phyloP scores from a whole-genome alignment of 140 eudicot species.

The Cichorium intybus region DNA sequence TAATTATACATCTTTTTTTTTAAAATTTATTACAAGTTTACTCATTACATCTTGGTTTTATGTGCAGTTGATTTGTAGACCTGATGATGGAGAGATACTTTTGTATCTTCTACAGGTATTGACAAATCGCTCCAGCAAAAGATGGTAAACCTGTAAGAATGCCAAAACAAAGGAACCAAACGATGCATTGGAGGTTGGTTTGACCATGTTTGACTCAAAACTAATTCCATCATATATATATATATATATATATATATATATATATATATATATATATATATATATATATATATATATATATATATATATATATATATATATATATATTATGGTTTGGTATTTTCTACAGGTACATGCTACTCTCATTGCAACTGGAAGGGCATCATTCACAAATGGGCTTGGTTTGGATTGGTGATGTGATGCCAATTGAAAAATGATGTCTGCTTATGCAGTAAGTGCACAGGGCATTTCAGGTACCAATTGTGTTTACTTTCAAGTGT shows the following conservation, averaged over 20 bases:
- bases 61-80: conserved; percentile 87
- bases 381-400: conserved; percentile 92
- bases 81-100: conserved; percentile 96
- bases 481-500: too few species aligned
- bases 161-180: conserved; percentile 92
- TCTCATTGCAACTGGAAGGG: conserved; percentile 98
- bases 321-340: conserved; percentile 1
- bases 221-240: background rate
- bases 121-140: conserved; percentile 96
- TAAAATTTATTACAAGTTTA: background rate
- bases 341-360: conserved; percentile 88
- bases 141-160: conserved; percentile 89
- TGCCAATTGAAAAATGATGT: too few species aligned
- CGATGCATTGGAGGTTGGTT: conserved; percentile 82
- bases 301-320: too few species aligned
- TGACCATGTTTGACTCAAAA: conserved; percentile 8
- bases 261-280: too few species aligned
- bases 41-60: conserved; percentile 12
- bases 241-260: too few species aligned
- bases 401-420: conserved; percentile 97
- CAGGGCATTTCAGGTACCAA: too few species aligned
- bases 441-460: too few species aligned
- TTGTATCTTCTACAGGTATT: too few species aligned
- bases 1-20: conserved; percentile 8
- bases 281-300: too few species aligned